Evolutionary conservation across 148 eudicot species (phyloP), one percentile per base, ranked within the genome.

Genomic region (Camellia sinensis): DNA sequence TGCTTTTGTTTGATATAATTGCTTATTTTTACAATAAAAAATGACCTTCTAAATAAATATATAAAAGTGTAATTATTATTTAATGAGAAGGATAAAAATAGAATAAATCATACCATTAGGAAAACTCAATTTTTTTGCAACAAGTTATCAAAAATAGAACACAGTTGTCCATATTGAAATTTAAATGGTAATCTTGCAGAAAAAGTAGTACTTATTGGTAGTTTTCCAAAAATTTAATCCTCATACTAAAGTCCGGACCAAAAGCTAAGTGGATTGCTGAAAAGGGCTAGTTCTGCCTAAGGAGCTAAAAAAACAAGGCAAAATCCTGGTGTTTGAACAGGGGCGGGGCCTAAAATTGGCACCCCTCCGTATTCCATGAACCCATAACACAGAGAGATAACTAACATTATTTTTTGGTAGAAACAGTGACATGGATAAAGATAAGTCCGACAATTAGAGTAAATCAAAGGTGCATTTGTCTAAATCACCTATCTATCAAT

Each of bases 241-340:
- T 64, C 41, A 60, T 4, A 66, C 1, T 66, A 11, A 66, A 66
- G 70, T 66, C 7, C 4, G 37, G 15, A 29, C 5, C 21, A 54
- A 15, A 73, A 29, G 76, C 43, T 17, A 73, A 54, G 43, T 19
- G 60, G 75, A 73, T n/a, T 74, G 15, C 65, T 10, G 74, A 71
- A 52, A 73, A 11, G 29, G 44, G n/a, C 65, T 56, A 56, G 14
- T 57, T 56, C 0, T 41, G 15, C 8, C 64, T 37, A 0, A 54
- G 45, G 77, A 15, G 6, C 14, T 59, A 21, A 57, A 13, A 15
- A 48, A 56, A 56, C 22, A 74, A 54, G 64, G 65, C 9, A 57
- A 57, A 19, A 14, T 29, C 77, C 37, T 46, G 37, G n/a, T 17
- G 2, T 73, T 5, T 15, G 15, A 68, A 13, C 1, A 29, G 37